A percentile compares a stretch with the other conserved stretches of the same genome.
phyloP scores from a whole-genome alignment of 306 rosid genomes.

The Begonia loranthoides region DNA sequence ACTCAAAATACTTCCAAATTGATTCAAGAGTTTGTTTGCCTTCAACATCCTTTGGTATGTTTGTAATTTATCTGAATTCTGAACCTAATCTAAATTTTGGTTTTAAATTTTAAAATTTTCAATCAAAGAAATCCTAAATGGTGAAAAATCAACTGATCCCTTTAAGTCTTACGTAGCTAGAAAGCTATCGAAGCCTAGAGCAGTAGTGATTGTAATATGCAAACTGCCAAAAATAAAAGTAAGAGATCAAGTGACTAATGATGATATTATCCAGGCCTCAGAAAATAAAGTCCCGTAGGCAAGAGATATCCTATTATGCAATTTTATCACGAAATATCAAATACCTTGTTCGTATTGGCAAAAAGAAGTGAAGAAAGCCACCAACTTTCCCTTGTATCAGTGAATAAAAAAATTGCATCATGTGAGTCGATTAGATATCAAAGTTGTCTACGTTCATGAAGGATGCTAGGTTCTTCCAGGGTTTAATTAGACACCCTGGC shows the following conservation, averaged over 20 bases:
- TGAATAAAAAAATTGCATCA: conserved; percentile 71
- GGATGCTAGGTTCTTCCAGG: conserved; percentile 49
- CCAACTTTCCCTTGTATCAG: conserved; percentile 97
- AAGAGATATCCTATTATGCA: too few species aligned
- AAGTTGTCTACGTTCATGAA: conserved; percentile 59
- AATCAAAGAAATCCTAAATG: too few species aligned
- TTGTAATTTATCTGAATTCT: too few species aligned
- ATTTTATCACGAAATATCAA: conserved; percentile 9
- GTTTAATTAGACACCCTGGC: conserved; percentile 89
- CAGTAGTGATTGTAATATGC: conserved; percentile 81
- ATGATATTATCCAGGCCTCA: too few species aligned
- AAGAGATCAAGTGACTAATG: too few species aligned
- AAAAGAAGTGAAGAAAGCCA: conserved; percentile 95
- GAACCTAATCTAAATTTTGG: too few species aligned
- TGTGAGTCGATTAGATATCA: conserved; percentile 66
- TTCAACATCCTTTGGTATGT: too few species aligned
- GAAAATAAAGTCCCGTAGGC: too few species aligned
- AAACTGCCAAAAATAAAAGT: conserved; percentile 11
- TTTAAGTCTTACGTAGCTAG: conserved; percentile 95
- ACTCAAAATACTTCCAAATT: too few species aligned
- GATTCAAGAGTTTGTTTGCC: too few species aligned
- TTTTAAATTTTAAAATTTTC: too few species aligned
- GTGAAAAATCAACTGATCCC: conserved; percentile 33
- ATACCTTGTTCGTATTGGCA: conserved; percentile 79
- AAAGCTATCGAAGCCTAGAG: conserved; percentile 93